phyloP scores from a whole-genome alignment of 2,329 filamentous ascomycete species.

The Fusarium guadeloupense region DNA sequence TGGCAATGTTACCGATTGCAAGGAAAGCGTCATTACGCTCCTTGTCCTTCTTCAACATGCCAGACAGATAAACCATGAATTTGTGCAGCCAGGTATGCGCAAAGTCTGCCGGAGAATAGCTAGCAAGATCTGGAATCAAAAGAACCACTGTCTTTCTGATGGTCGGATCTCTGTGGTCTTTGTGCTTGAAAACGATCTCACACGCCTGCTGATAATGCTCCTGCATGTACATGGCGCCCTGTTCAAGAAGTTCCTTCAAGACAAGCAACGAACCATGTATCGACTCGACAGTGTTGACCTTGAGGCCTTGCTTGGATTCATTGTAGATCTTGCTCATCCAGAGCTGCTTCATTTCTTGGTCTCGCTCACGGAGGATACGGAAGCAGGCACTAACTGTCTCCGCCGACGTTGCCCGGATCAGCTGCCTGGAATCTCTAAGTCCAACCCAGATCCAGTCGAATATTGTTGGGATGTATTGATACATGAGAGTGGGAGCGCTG shows the following conservation, averaged over 20 bases:
- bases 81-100: slow-evolving; percentile 87
- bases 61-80: slow-evolving; percentile 96
- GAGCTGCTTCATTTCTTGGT: slow-evolving; percentile 83
- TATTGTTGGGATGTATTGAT: slow-evolving; percentile 92
- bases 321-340: slow-evolving; percentile 94
- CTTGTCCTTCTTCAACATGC: slow-evolving; percentile 93
- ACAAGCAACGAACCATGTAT: slow-evolving; percentile 95
- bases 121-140: slow-evolving; percentile 90
- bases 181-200: slow-evolving; percentile 90
- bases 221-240: slow-evolving; percentile 99
- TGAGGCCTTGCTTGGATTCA: slow-evolving; percentile 82
- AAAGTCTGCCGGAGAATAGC: slow-evolving; percentile 92
- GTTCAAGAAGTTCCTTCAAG: slow-evolving; percentile 89
- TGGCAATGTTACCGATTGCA: slow-evolving; percentile 94
- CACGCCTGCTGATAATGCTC: slow-evolving; percentile 91
- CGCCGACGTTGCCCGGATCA: slow-evolving; percentile 91
- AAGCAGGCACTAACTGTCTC: slow-evolving; percentile 96
- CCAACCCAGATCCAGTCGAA: slow-evolving; percentile 98
- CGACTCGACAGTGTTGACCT: slow-evolving; percentile 82
- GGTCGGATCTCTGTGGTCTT: slow-evolving; percentile 88
- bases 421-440: slow-evolving; percentile 85
- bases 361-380: slow-evolving; percentile 92
- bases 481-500: slow-evolving; percentile 94
- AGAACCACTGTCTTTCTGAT: slow-evolving; percentile 90
- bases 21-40: slow-evolving; percentile 94